phyloP scores from a whole-genome alignment of 164 flowering plant genomes.

The Tetrastigma voinierianum region DNA sequence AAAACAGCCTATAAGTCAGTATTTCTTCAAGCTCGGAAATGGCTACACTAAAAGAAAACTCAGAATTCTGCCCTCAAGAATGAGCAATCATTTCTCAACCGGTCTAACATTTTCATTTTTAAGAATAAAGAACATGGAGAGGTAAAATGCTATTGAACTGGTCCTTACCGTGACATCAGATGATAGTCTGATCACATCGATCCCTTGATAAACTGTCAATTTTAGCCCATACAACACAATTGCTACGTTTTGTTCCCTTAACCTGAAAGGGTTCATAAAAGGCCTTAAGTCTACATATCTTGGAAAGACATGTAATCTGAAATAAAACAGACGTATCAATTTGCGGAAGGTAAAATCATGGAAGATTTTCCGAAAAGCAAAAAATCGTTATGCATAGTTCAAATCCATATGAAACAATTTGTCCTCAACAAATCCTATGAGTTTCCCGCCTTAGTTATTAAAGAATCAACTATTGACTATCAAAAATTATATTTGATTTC shows the following conservation, averaged over 20 bases:
- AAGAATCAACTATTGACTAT: too few species aligned
- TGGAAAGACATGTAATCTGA: background rate
- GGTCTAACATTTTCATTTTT: background rate
- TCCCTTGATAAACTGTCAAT: slow-evolving; percentile 80
- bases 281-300: background rate
- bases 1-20: too few species aligned
- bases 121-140: background rate
- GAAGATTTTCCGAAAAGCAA: background rate
- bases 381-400: background rate
- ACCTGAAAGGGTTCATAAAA: slow-evolving; percentile 46
- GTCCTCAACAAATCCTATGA: background rate
- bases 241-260: slow-evolving; percentile 52
- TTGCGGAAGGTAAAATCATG: slow-evolving; percentile 2
- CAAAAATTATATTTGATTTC: too few species aligned
- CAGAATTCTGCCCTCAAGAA: background rate
- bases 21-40: too few species aligned
- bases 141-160: background rate
- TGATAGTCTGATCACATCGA: slow-evolving; percentile 55
- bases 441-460: background rate
- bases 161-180: slow-evolving; percentile 50
- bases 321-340: background rate
- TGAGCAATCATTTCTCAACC: background rate
- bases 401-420: background rate
- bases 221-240: slow-evolving; percentile 96
- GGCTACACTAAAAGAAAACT: too few species aligned